Evolutionary conservation across 1,139 yeast species (phyloP).

Genomic region (Scheffersomyces titani): DNA sequence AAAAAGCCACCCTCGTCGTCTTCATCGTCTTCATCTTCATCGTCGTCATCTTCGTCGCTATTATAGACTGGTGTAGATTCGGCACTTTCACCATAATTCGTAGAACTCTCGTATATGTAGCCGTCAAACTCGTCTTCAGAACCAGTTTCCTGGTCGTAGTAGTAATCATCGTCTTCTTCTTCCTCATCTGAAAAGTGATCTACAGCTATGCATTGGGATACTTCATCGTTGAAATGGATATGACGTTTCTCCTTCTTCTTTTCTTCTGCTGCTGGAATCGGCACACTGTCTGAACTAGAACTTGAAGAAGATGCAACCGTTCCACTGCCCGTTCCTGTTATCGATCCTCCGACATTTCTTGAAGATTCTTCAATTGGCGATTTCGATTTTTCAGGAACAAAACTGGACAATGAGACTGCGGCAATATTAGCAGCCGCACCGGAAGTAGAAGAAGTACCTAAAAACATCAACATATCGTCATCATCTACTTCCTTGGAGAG

Average conservation of each 20-base stretch:
- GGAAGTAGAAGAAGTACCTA: neutral
- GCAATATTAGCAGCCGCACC: neutral
- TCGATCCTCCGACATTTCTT: neutral
- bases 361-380: neutral
- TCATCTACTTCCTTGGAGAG: neutral
- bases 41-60: constrained; percentile 20
- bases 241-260: constrained; percentile 48
- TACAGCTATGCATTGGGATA: constrained; percentile 85
- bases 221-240: constrained; percentile 90
- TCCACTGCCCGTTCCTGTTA: neutral
- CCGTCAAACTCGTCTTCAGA: constrained; percentile 21
- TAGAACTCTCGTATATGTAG: neutral
- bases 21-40: constrained; percentile 47
- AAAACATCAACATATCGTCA: neutral
- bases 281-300: neutral
- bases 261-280: constrained; percentile 1
- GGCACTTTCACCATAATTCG: constrained; percentile 5
- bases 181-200: constrained; percentile 41
- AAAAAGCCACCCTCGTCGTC: constrained; percentile 75
- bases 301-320: neutral
- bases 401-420: neutral
- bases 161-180: constrained; percentile 14
- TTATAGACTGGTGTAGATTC: constrained; percentile 2
- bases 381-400: neutral
- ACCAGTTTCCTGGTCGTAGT: constrained; percentile 25